Base-by-base conservation (phyloP, 2,329 filamentous ascomycete species). In the Fusarium papillatum region DNA sequence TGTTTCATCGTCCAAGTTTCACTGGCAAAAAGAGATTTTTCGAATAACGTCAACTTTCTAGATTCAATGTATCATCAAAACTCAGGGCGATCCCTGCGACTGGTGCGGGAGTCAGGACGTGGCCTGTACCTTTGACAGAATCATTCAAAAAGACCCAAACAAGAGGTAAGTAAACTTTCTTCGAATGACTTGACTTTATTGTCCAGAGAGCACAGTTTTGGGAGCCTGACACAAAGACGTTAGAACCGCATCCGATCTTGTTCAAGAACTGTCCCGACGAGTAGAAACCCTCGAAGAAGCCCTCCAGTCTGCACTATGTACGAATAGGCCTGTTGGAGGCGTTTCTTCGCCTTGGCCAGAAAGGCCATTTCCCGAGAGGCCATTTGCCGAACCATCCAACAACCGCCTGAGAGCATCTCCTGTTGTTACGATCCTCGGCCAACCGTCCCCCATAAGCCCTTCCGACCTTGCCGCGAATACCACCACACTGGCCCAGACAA, bases 51-150 rank as follows among this genome's bases (percentile, higher is more conserved):
- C 41, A 11, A 16, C 34, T 46, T 46, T 10, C 10, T 14, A 79
- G 77, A 79, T 79, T 36, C 77, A 79, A 72, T 79, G 77, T 41
- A 62, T 72, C 34, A 74, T 78, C 48, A 68, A 72, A 13, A 72
- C 66, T 5, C 70, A 62, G 3, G 64, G 68, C 22, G 70, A 67
- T 48, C 68, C 77, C 13, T 79, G 77, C 48, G 74, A 79, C 62
- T 79, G 77, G 77, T 79, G 77, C 17, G 69, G 66, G 38, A 76
- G 73, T 26, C 77, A 79, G 24, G 67, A 65, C 48, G 55, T 78
- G 22, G 53, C 71, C 9, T 79, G 77, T 39, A 79, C 77, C 8
- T 79, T 79, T 62, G 71, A 78, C n/a, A 69, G 76, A 64, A 71
- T 76, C 41, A 60, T 69, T 46, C 72, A 70, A 8, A 77, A 74